phyloP scores from a whole-genome alignment of 192 early-diverging fungal species.

The Chytriomyces sp. region DNA sequence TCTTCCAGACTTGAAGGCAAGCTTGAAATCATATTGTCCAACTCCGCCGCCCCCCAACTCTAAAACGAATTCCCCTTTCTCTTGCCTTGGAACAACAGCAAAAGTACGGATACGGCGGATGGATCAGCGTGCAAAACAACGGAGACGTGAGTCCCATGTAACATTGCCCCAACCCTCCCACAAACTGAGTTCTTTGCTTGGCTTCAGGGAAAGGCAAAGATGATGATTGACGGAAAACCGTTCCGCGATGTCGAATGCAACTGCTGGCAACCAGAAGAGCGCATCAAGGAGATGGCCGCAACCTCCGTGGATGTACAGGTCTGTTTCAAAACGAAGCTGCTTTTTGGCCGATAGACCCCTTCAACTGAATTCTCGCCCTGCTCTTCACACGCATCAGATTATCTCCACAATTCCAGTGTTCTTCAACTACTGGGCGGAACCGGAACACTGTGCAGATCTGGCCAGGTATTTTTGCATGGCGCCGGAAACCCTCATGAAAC shows the following conservation, averaged over 20 bases:
- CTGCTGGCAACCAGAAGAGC: slow-evolving; percentile 69
- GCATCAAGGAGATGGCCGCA: slow-evolving; percentile 60
- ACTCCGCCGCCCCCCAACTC: too few relatives aligned
- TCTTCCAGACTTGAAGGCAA: slow-evolving; percentile 60
- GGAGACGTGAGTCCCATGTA: neutral
- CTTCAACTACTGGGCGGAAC: slow-evolving; percentile 58
- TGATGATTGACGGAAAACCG: slow-evolving; percentile 73
- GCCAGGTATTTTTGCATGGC: slow-evolving; percentile 18
- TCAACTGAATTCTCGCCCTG: neutral
- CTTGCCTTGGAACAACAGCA: slow-evolving; percentile 11
- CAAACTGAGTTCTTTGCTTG: slow-evolving; percentile 24
- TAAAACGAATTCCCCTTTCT: too few relatives aligned
- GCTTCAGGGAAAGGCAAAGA: slow-evolving; percentile 56
- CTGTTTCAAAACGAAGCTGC: neutral
- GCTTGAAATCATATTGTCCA: too few relatives aligned
- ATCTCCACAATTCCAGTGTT: slow-evolving; percentile 72
- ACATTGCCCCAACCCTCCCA: neutral
- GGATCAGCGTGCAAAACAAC: slow-evolving; percentile 34
- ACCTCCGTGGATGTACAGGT: slow-evolving; percentile 67
- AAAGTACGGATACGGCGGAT: slow-evolving; percentile 63
- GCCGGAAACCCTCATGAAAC: neutral
- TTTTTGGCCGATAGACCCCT: slow-evolving; percentile 23
- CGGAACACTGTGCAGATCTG: slow-evolving; percentile 47
- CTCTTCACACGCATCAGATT: neutral
- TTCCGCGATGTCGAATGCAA: slow-evolving; percentile 72